Evolutionary conservation across 2,329 filamentous ascomycete genomes (phyloP).

Genomic region (Elsinoe australis): DNA sequence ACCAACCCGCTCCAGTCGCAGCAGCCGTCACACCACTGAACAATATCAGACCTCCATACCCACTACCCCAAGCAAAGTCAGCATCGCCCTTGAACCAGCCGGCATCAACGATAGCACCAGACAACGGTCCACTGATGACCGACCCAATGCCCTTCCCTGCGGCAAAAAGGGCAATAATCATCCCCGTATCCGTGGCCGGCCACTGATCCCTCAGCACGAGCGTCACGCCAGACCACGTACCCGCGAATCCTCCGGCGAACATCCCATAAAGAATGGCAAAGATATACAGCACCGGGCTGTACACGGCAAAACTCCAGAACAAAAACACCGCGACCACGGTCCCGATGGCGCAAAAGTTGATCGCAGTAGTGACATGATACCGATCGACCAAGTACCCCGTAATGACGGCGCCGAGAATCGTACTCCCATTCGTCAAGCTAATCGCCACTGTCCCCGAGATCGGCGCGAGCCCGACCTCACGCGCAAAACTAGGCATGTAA

Average conservation of each 20-base stretch:
- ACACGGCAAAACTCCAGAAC: conserved; percentile 41
- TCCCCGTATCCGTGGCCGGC: conserved; percentile 35
- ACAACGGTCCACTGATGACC: conserved; percentile 44
- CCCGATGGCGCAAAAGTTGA: conserved; percentile 32
- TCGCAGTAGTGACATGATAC: conserved; percentile 34
- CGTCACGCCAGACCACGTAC: conserved; percentile 29
- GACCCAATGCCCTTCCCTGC: conserved; percentile 47
- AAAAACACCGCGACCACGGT: conserved; percentile 34
- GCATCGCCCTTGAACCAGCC: background rate
- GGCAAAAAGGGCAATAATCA: conserved; percentile 43
- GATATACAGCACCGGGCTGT: conserved; percentile 34
- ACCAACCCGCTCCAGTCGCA: conserved; percentile 1
- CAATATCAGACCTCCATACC: conserved; percentile 11
- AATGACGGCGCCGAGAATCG: conserved; percentile 32
- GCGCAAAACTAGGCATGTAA: conserved; percentile 38
- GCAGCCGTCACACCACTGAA: conserved; percentile 7
- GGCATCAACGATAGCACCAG: conserved; percentile 10
- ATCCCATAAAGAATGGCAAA: conserved; percentile 39
- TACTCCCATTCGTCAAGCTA: conserved; percentile 34
- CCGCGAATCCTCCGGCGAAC: conserved; percentile 35
- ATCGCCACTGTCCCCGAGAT: conserved; percentile 34
- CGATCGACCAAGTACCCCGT: conserved; percentile 37
- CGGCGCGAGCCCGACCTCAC: conserved; percentile 31
- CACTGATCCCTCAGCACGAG: conserved; percentile 21
- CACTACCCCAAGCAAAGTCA: conserved; percentile 10